Conservation (phyloP, 148 eudicot species). For the Amaranthus palmeri region DNA sequence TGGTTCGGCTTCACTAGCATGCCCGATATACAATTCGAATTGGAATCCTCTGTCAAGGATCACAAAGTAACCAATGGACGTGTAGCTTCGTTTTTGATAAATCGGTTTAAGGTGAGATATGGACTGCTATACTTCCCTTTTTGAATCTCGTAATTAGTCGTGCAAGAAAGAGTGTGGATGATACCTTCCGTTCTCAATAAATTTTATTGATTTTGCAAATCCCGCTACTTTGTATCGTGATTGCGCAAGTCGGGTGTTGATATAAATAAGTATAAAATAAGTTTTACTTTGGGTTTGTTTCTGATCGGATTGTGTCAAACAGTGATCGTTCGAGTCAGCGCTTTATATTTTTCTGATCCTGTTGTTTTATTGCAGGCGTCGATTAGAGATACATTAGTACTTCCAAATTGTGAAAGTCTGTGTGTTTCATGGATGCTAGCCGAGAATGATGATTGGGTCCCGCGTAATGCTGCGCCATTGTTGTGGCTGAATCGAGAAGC, state of each 20-base stretch:
- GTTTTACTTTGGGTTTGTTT: too few species aligned
- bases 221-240: not conserved
- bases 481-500: slow-evolving; percentile 56
- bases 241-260: not conserved
- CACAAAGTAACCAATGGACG: slow-evolving; percentile 73
- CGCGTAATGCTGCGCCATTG: slow-evolving; percentile 64
- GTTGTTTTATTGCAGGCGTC: slow-evolving; percentile 48
- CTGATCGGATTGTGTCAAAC: too few species aligned
- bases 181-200: not conserved
- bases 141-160: not conserved
- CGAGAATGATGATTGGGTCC: slow-evolving; percentile 93
- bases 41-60: slow-evolving; percentile 85
- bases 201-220: not conserved
- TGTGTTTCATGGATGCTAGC: slow-evolving; percentile 80
- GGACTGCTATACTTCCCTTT: not conserved
- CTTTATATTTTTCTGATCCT: slow-evolving; percentile 1
- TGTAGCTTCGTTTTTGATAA: slow-evolving; percentile 65
- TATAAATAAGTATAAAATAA: too few species aligned
- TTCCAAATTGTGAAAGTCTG: slow-evolving; percentile 72
- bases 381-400: slow-evolving; percentile 73
- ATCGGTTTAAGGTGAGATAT: slow-evolving; percentile 71
- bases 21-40: slow-evolving; percentile 78
- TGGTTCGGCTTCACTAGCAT: slow-evolving; percentile 87
- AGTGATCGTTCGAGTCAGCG: too few species aligned
- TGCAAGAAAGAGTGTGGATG: not conserved